Percentiles rank a stretch among this genome's conserved stretches.
These are phyloP conservation scores for Taphrina wiesneri DNA, from an alignment of 1,139 yeast species.

Conservation along the genomic window DNA sequence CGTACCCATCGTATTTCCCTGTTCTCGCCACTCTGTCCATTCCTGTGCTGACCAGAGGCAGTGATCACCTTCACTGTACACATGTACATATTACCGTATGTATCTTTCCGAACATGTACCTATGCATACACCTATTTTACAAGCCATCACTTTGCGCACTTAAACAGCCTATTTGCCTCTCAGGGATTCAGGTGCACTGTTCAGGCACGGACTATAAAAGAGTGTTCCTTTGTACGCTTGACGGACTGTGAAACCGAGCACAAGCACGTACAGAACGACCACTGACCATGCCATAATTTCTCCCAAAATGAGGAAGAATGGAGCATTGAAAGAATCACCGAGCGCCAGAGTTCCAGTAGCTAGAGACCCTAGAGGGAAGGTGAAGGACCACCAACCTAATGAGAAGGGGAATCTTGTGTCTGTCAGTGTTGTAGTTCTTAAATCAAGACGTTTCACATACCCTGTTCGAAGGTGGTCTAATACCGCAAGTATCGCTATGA, in stretches of 20 bases:
- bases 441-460: neutral
- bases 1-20: too few relatives aligned
- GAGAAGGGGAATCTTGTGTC: constrained; percentile 22
- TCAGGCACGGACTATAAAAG: constrained; percentile 25
- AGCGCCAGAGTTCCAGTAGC: constrained; percentile 29
- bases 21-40: too few relatives aligned
- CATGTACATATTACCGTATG: neutral
- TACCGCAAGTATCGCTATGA: constrained; percentile 31
- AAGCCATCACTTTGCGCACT: too few relatives aligned
- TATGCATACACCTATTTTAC: too few relatives aligned
- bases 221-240: constrained; percentile 28
- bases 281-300: constrained; percentile 32
- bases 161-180: too few relatives aligned
- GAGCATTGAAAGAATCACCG: constrained; percentile 10
- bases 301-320: constrained; percentile 21
- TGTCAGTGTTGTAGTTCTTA: neutral
- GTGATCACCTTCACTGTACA: neutral
- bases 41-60: neutral
- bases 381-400: constrained; percentile 32
- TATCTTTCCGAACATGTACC: neutral
- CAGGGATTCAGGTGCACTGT: constrained; percentile 23
- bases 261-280: constrained; percentile 17
- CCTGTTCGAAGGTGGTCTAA: constrained; percentile 26
- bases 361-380: constrained; percentile 26
- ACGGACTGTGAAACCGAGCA: constrained; percentile 16